Conservation (phyloP, 441 rosid species). For the Dalechampia spathulata region DNA sequence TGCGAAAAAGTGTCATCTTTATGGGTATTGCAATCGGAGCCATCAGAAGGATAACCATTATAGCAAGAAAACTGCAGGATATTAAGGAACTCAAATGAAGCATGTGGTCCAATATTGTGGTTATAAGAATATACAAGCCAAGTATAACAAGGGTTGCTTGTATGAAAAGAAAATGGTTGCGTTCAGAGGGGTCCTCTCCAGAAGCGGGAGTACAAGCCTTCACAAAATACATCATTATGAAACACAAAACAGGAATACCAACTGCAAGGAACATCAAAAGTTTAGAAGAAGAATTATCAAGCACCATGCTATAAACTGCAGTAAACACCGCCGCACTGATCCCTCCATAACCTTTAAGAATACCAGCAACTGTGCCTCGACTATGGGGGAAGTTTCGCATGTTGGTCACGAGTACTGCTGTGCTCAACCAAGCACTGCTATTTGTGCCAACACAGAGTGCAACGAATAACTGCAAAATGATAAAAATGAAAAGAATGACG, state of each 20-base stretch:
- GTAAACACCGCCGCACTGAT: slow-evolving; percentile 74
- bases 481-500: background rate
- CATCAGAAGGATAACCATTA: slow-evolving; percentile 51
- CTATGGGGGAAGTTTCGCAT: slow-evolving; percentile 97
- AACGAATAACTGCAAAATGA: slow-evolving; percentile 53
- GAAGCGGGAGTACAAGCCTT: slow-evolving; percentile 76
- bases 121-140: slow-evolving; percentile 46
- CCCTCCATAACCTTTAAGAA: slow-evolving; percentile 88
- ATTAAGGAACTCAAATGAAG: slow-evolving; percentile 29
- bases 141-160: slow-evolving; percentile 54
- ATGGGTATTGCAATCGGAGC: slow-evolving; percentile 81
- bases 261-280: slow-evolving; percentile 60
- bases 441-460: slow-evolving; percentile 72
- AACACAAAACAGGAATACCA: slow-evolving; percentile 68
- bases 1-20: slow-evolving; percentile 66
- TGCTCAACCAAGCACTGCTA: slow-evolving; percentile 82
- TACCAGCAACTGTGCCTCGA: slow-evolving; percentile 83
- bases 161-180: slow-evolving; percentile 55
- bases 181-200: slow-evolving; percentile 71
- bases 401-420: slow-evolving; percentile 84
- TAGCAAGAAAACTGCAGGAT: slow-evolving; percentile 36
- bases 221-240: slow-evolving; percentile 56
- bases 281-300: slow-evolving; percentile 44
- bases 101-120: slow-evolving; percentile 42
- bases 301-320: slow-evolving; percentile 51